Base-by-base conservation (phyloP, 2,329 filamentous ascomycete species). In the Daldinia sp. region DNA sequence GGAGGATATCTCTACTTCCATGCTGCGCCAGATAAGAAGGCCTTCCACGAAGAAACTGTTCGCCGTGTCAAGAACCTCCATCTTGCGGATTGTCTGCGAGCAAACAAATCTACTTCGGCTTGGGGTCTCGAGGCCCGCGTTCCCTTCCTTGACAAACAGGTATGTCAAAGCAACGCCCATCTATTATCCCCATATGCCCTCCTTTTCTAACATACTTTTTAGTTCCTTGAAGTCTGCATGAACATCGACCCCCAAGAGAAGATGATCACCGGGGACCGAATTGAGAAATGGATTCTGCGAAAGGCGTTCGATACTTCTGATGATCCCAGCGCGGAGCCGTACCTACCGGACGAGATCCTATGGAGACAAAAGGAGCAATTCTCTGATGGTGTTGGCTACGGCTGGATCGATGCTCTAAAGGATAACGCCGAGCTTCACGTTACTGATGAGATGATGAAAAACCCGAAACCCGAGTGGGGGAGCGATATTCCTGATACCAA, bases 321-420 rank as follows among this genome's bases (percentile, higher is more conserved):
- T 75, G 91, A 97, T 79, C 93, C 94, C 13, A 88, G 85, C 48
- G 86, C 85, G 49, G 81, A 91, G 77, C 89, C 95, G 8, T 99
- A 98, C 82, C 87, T 99, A n/a, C 95, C 96, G 6, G 90, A 97
- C 15, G 88, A 94, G 77, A 99, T 99, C 72, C 88, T 99, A 58
- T 99, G 93, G 91, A 87, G 96, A 76, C 96, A 99, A 81, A 99
- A 99, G 88, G 95, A 99, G 83, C 95, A 99, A 82, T 99, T 99
- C 84, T 96, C 91, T 61, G 96, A 99, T 74, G 96, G 95, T 77
- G 95, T 99, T 60, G 95, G 95, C 60, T 99, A 99, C 82, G 94
- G 95, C 67, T 99, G 95, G 95, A 99, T 99, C 76, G 95, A 99
- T 75, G 91, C 90, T 5, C 87, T 99, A 73, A 98, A 97, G 85